Base-by-base conservation (phyloP, 805 yeast genomes). In the Saccharomycopsis selenospora region DNA sequence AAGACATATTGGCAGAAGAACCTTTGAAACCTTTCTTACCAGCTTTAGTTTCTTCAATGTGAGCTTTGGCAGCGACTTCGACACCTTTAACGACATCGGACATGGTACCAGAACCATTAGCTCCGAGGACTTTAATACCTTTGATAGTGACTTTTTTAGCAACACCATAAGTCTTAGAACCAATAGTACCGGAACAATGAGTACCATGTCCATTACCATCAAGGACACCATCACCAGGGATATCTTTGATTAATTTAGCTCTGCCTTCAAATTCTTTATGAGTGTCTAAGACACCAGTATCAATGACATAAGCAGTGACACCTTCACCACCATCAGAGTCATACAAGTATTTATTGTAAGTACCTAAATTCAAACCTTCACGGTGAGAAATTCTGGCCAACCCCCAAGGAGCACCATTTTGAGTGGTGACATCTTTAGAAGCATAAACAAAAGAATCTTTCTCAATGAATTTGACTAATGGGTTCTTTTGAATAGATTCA, bases 1-100 rank as follows among this genome's bases (percentile, higher is more conserved):
- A 73, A 13, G 96, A 89, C 91, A 89, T 87, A 71, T 91, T 93
- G 42, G 89, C 91, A 22, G 89, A 79, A 33, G 93, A 83, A 55
- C 93, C 93, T 65, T 85, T 85, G 69, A 82, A 84, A 36, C 72
- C 71, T 58, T 68, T 68, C 48, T 65, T 63, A 47, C 59, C 59
- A 18, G 70, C 68, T 60, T 75, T 74, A 49, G 62, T 71, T 47
- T 69, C 72, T 43, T 58, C 64, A 40, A 60, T 43, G 64, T 77
- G 82, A 36, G 71, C 62, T 54, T 70, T 69, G 43, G 76, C 80
- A 47, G 77, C 83, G 59, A 62, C 75, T 63, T 79, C 82, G 46
- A 79, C 78, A 46, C 83, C 84, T 65, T 76, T 76, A 58, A 79
- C 70, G 41, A 79, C 80, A 59, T 77, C 82, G 43, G 80, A 72